Base-by-base conservation (phyloP, 305 asterid species). In the Rubia balearica region DNA sequence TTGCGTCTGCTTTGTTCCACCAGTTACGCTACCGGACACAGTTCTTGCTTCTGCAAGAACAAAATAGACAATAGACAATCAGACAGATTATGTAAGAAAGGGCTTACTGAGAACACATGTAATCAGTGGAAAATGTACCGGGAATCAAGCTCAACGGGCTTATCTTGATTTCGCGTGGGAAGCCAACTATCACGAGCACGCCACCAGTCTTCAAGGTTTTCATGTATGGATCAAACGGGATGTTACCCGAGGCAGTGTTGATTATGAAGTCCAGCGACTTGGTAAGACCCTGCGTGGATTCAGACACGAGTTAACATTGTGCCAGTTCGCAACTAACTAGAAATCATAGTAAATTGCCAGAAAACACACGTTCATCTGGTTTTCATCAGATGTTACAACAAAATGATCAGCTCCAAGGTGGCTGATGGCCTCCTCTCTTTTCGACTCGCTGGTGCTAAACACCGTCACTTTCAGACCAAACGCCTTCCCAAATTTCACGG, bases 401-500 rank as follows among this genome's bases (percentile, higher is more conserved):
- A 93, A 93, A 68, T 80, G 68, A 82, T 93, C 96, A 1, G 96
- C 98, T 71, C 96, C 96, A 22, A 93, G 90, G 69, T 79, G 83
- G 70, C 69, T 84, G 7, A 93, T 12, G 1, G 97, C 92, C 70
- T 93, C 97, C 7, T 90, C 94, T 81, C 67, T 87, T 83, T 93
- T 93, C 45, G 95, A 90, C 43, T 77, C 48, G 74, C 91, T 89
- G 30, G 97, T 89, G 86, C 98, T 93, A 63, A 93, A 88, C 51
- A 93, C 97, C 0, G 93, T 89, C 33, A 93, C 97, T 64, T 86
- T 86, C 83, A 93, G 77, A 62, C 98, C 98, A 74, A 93, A 90
- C 49, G 98, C 97, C 85, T 88, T 93, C 63, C 97, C 97, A 63
- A 89, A 85, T 80, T 93, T 93, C 71, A 93, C 98, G 0, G 98